These are phyloP conservation scores for Russula emetica DNA, from an alignment of 768 basidiomycete species.

Conservation along the genomic window DNA sequence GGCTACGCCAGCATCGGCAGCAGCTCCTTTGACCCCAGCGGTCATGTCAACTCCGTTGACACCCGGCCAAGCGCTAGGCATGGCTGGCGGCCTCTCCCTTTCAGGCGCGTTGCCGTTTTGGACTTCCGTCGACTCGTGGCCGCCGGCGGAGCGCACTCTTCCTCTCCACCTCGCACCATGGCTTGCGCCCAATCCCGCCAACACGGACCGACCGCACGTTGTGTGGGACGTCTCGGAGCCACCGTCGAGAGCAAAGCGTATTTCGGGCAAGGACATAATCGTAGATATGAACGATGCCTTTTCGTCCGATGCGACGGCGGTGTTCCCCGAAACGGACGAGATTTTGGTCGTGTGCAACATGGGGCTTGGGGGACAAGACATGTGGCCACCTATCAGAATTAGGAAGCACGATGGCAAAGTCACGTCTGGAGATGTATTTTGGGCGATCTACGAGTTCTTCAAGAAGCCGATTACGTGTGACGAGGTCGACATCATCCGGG, in stretches of 20 bases:
- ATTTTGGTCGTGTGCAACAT: conserved; percentile 14
- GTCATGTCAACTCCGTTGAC: conserved; percentile 13
- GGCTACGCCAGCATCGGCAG: background rate
- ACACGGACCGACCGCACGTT: conserved; percentile 19
- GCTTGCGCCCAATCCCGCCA: conserved; percentile 21
- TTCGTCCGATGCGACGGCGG: conserved; percentile 12
- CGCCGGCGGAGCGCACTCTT: conserved; percentile 17
- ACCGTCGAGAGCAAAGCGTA: conserved; percentile 19
- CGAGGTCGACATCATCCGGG: conserved; percentile 13
- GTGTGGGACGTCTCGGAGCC: conserved; percentile 23
- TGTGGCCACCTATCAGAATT: conserved; percentile 21
- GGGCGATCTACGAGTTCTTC: conserved; percentile 26
- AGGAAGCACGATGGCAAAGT: conserved; percentile 3
- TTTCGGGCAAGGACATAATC: conserved; percentile 22
- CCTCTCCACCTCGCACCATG: conserved; percentile 25
- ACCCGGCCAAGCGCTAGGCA: background rate
- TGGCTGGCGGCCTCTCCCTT: conserved; percentile 8
- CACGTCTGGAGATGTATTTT: conserved; percentile 22
- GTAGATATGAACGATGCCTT: conserved; percentile 22
- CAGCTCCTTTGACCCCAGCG: background rate
- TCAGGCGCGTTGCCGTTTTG: conserved; percentile 16
- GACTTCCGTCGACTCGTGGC: conserved; percentile 21
- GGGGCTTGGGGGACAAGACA: conserved; percentile 10
- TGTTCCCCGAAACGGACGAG: conserved; percentile 19
- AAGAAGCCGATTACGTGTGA: conserved; percentile 13